Evolutionary conservation across 192 early-diverging fungal species (phyloP).

Genomic region (Backusella australiensis): DNA sequence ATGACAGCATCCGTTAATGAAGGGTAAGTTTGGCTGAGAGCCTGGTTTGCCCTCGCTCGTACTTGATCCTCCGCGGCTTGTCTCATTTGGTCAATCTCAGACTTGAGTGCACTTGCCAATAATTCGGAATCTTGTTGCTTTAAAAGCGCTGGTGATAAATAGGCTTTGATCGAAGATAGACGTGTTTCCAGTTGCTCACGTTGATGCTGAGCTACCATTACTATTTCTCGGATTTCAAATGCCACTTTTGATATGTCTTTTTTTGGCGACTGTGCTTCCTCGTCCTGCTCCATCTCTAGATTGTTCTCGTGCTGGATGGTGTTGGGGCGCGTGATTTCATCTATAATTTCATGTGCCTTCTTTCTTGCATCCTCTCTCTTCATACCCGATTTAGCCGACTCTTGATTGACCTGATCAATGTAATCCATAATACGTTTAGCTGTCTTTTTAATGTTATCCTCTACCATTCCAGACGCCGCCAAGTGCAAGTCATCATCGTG

Average conservation of each 20-base stretch:
- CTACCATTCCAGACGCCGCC: neutral
- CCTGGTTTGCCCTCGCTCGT: neutral
- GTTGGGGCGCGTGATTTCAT: neutral
- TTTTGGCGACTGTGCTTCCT: neutral
- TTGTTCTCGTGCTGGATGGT: neutral
- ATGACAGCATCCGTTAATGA: neutral
- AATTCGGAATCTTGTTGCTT: neutral
- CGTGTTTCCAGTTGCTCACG: neutral
- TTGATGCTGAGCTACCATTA: neutral
- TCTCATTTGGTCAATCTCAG: neutral
- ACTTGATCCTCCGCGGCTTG: neutral
- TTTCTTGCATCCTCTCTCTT: neutral
- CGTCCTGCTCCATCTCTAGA: neutral
- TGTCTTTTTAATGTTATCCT: conserved; percentile 7
- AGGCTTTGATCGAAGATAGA: neutral
- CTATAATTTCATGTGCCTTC: neutral
- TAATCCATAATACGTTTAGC: conserved; percentile 1
- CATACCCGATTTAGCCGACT: neutral
- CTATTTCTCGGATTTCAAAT: neutral
- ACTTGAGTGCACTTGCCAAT: conserved; percentile 4
- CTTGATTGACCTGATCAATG: neutral
- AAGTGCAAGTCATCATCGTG: neutral
- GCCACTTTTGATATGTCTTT: neutral
- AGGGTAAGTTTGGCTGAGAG: neutral
- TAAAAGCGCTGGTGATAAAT: neutral